Evolutionary conservation across 345 rosid genomes (phyloP).

Genomic region (Citrus inodora): DNA sequence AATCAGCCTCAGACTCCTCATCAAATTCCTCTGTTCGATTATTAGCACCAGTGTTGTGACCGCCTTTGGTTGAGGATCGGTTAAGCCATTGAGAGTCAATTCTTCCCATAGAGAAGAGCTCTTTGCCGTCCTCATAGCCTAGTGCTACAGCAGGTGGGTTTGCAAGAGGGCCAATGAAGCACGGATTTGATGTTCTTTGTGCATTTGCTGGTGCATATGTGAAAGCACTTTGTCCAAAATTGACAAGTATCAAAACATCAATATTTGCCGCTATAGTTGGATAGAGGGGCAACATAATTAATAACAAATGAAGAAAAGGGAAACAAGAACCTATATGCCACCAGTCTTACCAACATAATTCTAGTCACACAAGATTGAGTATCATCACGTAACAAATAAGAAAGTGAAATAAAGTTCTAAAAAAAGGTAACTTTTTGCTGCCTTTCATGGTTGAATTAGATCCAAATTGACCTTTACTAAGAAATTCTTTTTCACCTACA

Average conservation of each 20-base stretch:
- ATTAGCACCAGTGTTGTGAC: slow-evolving; percentile 26
- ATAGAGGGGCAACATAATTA: no score
- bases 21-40: slow-evolving; percentile 44
- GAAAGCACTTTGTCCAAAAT: slow-evolving; percentile 61
- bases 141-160: slow-evolving; percentile 47
- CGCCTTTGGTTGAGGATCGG: slow-evolving; percentile 36
- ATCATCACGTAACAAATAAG: no score
- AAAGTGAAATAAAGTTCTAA: no score
- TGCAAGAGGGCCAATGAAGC: slow-evolving; percentile 49
- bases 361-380: no score
- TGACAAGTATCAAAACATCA: slow-evolving; percentile 43
- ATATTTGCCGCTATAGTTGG: slow-evolving; percentile 57
- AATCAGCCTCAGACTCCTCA: slow-evolving; percentile 88
- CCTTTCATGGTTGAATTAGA: no score
- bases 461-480: no score
- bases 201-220: slow-evolving; percentile 49
- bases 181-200: slow-evolving; percentile 59
- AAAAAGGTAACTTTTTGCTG: no score
- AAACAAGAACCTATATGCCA: not conserved
- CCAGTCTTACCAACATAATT: not conserved
- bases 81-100: slow-evolving; percentile 77
- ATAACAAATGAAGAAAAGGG: not conserved
- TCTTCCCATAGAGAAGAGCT: slow-evolving; percentile 90
- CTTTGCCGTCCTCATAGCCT: slow-evolving; percentile 69
- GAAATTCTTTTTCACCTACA: no score